Percentiles rank a stretch among this genome's conserved stretches.
phyloP scores from a whole-genome alignment of 2,329 filamentous ascomycete species.

The Aspergillus pseudoterreus region DNA sequence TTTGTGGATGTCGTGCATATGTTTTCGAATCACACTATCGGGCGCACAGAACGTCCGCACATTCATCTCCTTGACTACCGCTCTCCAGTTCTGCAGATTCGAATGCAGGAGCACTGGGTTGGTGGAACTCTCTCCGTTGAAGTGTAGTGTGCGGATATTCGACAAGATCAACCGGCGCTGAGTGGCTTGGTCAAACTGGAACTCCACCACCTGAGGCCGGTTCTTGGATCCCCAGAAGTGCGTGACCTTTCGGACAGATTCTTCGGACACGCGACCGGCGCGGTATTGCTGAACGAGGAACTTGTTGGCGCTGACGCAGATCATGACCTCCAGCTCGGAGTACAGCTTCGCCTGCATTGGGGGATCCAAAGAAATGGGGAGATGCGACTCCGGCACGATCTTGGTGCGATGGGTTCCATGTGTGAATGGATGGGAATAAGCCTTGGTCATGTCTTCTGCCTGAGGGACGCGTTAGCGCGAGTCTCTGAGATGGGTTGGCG shows the following conservation, averaged over 20 bases:
- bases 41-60: constrained; percentile 50
- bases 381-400: constrained; percentile 20
- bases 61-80: constrained; percentile 45
- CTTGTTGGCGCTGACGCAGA: constrained; percentile 42
- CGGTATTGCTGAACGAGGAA: constrained; percentile 44
- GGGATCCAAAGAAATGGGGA: constrained; percentile 39
- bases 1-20: constrained; percentile 47
- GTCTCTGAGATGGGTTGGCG: neutral
- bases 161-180: constrained; percentile 46
- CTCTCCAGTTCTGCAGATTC: constrained; percentile 49
- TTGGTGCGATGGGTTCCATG: constrained; percentile 8
- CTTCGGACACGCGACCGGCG: constrained; percentile 34
- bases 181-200: constrained; percentile 51
- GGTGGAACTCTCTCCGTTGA: constrained; percentile 41
- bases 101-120: constrained; percentile 42
- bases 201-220: constrained; percentile 47
- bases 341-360: constrained; percentile 42
- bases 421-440: constrained; percentile 11
- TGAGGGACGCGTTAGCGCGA: constrained; percentile 7
- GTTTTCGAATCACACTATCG: constrained; percentile 48
- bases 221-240: constrained; percentile 45
- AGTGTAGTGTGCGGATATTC: constrained; percentile 45
- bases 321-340: constrained; percentile 45
- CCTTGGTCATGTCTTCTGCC: constrained; percentile 26
- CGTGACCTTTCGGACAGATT: constrained; percentile 37